phyloP scores from a whole-genome alignment of 768 basidiomycete species.

The Pilatotrama ljubarskyi region DNA sequence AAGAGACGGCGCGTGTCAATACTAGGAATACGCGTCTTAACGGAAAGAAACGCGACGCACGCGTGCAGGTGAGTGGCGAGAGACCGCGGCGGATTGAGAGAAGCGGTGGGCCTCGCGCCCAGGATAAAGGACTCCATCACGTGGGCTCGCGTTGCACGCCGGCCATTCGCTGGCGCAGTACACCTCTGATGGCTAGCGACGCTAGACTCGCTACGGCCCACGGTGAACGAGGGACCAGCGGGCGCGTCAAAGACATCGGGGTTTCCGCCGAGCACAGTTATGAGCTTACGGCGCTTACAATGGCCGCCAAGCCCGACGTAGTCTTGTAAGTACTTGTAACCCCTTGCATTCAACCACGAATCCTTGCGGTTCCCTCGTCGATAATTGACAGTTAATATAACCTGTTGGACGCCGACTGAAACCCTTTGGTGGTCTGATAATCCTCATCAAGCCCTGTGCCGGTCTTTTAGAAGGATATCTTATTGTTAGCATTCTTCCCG shows the following conservation, averaged over 20 bases:
- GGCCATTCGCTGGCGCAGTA: not conserved
- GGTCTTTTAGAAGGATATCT: no score
- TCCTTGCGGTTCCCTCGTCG: no score
- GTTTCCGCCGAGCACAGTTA: no score
- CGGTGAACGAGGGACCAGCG: not conserved
- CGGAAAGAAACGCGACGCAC: not conserved
- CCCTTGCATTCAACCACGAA: no score
- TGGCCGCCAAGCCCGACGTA: no score
- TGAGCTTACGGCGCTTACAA: no score
- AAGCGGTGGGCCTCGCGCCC: not conserved
- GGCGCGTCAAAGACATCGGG: slow-evolving; percentile 3
- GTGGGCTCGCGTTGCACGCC: not conserved
- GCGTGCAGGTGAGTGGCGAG: not conserved
- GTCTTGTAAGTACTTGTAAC: no score
- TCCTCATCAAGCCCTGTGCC: no score
- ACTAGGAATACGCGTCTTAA: not conserved
- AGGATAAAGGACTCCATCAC: slow-evolving; percentile 4
- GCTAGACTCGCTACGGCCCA: slow-evolving; percentile 1
- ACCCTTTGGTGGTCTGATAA: no score
- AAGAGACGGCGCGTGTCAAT: not conserved
- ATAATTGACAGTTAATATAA: no score
- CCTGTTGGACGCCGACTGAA: no score
- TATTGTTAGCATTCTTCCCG: no score
- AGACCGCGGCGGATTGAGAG: not conserved
- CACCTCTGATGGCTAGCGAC: slow-evolving; percentile 2